Evolutionary conservation across 768 basidiomycete species (phyloP), one percentile per base, ranked within the genome.

Genomic region (Phanerochaete sordida): DNA sequence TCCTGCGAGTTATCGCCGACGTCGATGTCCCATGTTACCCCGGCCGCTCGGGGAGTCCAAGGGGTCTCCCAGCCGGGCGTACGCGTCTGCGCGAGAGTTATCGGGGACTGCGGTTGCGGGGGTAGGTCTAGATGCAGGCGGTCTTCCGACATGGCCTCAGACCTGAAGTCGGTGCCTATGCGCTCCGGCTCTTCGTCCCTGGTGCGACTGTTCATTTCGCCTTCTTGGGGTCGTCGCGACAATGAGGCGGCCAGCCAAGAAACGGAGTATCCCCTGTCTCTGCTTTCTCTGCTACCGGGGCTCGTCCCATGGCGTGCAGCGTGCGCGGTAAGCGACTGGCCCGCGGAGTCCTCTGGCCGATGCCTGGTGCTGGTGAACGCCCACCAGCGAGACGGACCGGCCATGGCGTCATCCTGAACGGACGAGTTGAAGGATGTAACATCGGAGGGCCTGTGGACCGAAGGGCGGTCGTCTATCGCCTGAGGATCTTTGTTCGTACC

Each of bases 51-150:
- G 65, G 84, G 76, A n/a, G 81, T 77, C 85, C 86, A 87, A 1
- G 86, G 87, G 15, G 81, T 78, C 59, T 88, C 84, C 85, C 86
- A 86, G 4, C 87, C 85, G 1, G 87, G 83, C 2, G 84, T 85
- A 57, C 71, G 72, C 56, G 74, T 81, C 55, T 86, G 84, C 8
- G 84, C 68, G n/a, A 81, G 65, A 15, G 85, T 84, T 60, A 81
- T 81, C 2, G 80, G 74, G 6, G 66, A 58, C 11, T 67, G 63
- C 15, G 73, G 67, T 26, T 64, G 60, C 11, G 72, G 69, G 3
- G 78, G 76, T 43, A 77, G 64, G 30, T 75, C 68, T 23, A 70
- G 44, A 64, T 72, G 65, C 58, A 73, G 59, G 57, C 61, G 48
- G 54, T 45, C 45, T 45, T 44, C 44, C 39, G 43, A 46, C 11